Evolutionary conservation across 176 grass and related monocot genomes (phyloP), one percentile per base, ranked within the genome.

Genomic region (Ensete ventricosum): DNA sequence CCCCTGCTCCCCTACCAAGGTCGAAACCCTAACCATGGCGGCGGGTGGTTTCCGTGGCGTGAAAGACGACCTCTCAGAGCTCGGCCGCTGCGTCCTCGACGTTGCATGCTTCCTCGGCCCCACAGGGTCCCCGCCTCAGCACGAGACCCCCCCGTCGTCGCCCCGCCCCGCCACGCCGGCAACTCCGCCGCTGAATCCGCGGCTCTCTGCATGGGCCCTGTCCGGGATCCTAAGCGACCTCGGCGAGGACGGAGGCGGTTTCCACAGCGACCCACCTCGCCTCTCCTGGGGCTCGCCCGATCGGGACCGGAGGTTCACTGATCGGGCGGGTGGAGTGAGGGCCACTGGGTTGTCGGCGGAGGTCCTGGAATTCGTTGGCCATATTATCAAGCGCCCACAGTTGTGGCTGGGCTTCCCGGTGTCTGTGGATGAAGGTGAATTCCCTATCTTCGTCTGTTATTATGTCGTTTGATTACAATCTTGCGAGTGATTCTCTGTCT

Each of bases 61-160:
- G 52, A 85, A 85, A 11, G 90, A 96, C 79, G 93, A 96, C 82
- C 89, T 96, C 16, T 92, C 90, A 1, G 93, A 96, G 88, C 85
- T 96, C 54, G 93, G 93, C 19, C 85, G 93, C 9, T 87, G 90
- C 76, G 83, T 96, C 67, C 81, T 92, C 22, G 93, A 88, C 81
- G 87, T 96, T 82, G 93, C 93, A 50, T 92, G 93, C 85, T 96
- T 96, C 83, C 78, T 96, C 17, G 82, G 87, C 90, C 93, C 93
- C 54, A 72, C 90, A 0, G 81, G 88, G 26, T 34, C 74, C 87
- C 6, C 86, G 86, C 4, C 87, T 84, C 14, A 66, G 87, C 59
- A 43, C 62, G 16, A 12, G 22, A 27, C 34, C n/a, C 81, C 78
- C 58, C 59, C 77, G 76, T 19, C 80, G 69, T 11, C 83, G 79